A percentile compares a stretch with the other conserved stretches of the same genome.
Conservation (phyloP, 2,329 filamentous ascomycete species). For the Metarhizium sp. region DNA sequence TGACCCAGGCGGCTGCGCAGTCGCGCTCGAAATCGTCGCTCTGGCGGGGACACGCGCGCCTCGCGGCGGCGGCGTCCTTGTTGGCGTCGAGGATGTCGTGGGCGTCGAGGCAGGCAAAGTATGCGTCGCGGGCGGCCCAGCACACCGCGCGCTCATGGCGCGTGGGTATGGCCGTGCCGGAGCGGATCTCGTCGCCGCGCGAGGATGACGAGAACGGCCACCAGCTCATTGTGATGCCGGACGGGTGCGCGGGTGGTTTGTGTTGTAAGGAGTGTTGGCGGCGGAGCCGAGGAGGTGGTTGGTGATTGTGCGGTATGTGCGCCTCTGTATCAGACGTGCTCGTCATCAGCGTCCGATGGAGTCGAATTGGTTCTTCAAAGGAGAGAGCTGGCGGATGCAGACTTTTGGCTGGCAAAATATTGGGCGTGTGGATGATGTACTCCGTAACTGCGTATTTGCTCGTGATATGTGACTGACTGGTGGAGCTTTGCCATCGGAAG, state of each 20-base stretch:
- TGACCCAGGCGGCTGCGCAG: constrained; percentile 88
- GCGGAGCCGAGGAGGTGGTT: too few relatives aligned
- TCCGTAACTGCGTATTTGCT: not conserved
- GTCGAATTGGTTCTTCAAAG: too few relatives aligned
- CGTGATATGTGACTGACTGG: too few relatives aligned
- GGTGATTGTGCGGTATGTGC: too few relatives aligned
- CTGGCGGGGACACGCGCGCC: constrained; percentile 30
- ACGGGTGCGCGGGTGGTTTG: not conserved
- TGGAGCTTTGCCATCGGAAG: not conserved
- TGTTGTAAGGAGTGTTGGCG: too few relatives aligned
- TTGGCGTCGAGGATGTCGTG: constrained; percentile 66
- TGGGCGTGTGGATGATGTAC: too few relatives aligned
- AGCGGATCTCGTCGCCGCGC: constrained; percentile 38
- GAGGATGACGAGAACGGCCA: constrained; percentile 36
- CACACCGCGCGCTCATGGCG: constrained; percentile 72
- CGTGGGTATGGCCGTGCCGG: constrained; percentile 64
- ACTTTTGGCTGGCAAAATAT: too few relatives aligned
- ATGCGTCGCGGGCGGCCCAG: constrained; percentile 82
- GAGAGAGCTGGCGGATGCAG: too few relatives aligned
- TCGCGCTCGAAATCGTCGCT: constrained; percentile 63
- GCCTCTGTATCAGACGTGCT: too few relatives aligned
- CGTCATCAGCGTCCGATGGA: too few relatives aligned
- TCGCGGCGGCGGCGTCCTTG: constrained; percentile 30
- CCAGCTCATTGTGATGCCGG: constrained; percentile 32
- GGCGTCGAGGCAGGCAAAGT: constrained; percentile 80